These are phyloP conservation scores for Ceratobasidium sp. DNA, from an alignment of 1,284 basidiomycete genomes.

Conservation along the genomic window DNA sequence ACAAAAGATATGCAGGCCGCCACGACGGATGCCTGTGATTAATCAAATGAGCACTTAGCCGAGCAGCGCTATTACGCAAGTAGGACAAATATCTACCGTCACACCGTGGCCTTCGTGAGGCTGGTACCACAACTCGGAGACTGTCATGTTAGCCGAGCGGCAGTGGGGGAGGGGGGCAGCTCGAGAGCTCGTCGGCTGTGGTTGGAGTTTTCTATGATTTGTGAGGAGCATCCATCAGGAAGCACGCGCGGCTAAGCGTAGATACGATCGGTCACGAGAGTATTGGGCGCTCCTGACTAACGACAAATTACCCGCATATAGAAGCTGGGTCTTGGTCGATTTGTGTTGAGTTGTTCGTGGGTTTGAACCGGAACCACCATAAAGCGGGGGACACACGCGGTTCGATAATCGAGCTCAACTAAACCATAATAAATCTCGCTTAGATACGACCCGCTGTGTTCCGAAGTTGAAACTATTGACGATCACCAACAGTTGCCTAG, in stretches of 20 bases:
- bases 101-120: slow-evolving; percentile 33
- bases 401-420: background rate
- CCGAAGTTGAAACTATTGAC: slow-evolving; percentile 8
- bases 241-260: slow-evolving; percentile 12
- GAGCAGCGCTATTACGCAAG: background rate
- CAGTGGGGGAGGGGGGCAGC: background rate
- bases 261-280: slow-evolving; percentile 25
- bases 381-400: background rate
- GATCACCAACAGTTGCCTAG: background rate
- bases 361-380: background rate
- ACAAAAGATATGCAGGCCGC: slow-evolving; percentile 31
- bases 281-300: background rate
- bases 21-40: slow-evolving; percentile 16
- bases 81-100: slow-evolving; percentile 9
- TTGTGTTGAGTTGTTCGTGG: background rate
- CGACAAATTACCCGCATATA: background rate
- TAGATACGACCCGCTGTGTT: slow-evolving; percentile 1
- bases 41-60: background rate
- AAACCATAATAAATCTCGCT: background rate
- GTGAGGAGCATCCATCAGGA: background rate
- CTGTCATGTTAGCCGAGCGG: slow-evolving; percentile 22
- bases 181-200: slow-evolving; percentile 20
- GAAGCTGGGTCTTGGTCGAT: background rate
- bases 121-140: slow-evolving; percentile 24
- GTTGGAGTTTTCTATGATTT: slow-evolving; percentile 18